Base-by-base conservation (phyloP, 1,284 basidiomycete genomes). In the Cystobasidium sp. region DNA sequence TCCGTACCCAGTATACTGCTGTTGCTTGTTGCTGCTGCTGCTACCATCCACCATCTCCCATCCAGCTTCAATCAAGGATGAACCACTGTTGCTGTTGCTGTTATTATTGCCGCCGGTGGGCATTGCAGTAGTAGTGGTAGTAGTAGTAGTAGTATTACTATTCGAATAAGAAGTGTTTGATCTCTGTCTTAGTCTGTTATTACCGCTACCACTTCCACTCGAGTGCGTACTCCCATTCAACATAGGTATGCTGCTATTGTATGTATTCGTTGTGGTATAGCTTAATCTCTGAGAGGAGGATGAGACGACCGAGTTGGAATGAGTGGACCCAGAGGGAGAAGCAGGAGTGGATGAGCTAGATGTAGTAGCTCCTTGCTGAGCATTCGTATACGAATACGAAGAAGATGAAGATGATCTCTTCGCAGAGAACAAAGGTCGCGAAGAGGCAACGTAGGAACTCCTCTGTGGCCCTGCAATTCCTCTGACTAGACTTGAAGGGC, bases 401-500 rank as follows among this genome's bases (percentile, higher is more conserved):
- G 56, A 59, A 39, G 37, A 41, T 22, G 37, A 41, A n/a, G 9
- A 18, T 31, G 37, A n/a, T 59, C 37, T 39, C 53, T 24, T 37
- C 56, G 20, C 20, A 18, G 53, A 43, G 61, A 66, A 66, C 24
- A 47, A 49, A 7, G 64, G 64, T 53, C 64, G 47, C 20, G 64
- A 51, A 52, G 64, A 52, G 39, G 47, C 51, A 43, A 66, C 53
- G 64, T 66, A 66, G 14, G 64, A 66, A 44, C 64, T 66, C n/a
- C 64, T 14, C 64, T 66, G 47, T 10, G 64, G 64, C 18, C 64
- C 64, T 20, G 64, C 1, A 7, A 7, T 20, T 12, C 64, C 64
- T 22, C 64, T 47, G 47, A 66, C 51, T 37, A 66, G 64, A 39
- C 49, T 43, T 53, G 64, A 39, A 8, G 64, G 51, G 47, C 41